These are phyloP conservation scores for Dispira simplex DNA, from an alignment of 192 early-diverging fungal species.

Conservation along the genomic window DNA sequence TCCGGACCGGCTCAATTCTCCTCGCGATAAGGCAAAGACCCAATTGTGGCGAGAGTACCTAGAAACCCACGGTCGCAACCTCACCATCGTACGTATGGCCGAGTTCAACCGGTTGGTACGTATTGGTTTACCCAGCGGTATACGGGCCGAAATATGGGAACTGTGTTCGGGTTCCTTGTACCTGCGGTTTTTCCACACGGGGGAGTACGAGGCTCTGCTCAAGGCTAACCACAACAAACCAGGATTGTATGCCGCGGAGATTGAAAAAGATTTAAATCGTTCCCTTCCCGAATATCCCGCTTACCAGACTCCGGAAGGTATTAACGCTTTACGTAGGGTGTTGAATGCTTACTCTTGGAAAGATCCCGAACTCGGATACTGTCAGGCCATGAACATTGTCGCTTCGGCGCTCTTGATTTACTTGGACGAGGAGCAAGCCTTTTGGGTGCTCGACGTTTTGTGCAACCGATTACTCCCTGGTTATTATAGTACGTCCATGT, in stretches of 20 bases:
- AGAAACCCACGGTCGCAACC: constrained; percentile 66
- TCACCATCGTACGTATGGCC: constrained; percentile 63
- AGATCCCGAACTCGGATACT: constrained; percentile 89
- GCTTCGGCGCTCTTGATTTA: constrained; percentile 88
- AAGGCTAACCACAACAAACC: constrained; percentile 46
- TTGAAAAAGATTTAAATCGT: constrained; percentile 90
- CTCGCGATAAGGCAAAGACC: constrained; percentile 22
- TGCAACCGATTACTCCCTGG: constrained; percentile 84
- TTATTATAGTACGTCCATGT: constrained; percentile 97
- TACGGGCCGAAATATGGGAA: constrained; percentile 94
- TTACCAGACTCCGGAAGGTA: constrained; percentile 83
- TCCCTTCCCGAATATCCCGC: constrained; percentile 88
- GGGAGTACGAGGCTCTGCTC: constrained; percentile 64
- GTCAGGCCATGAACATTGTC: constrained; percentile 99
- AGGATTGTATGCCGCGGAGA: constrained; percentile 81
- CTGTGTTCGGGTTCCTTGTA: constrained; percentile 76
- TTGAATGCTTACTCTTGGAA: constrained; percentile 73
- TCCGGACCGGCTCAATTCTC: constrained; percentile 19
- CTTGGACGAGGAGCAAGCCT: constrained; percentile 92
- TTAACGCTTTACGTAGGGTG: constrained; percentile 83
- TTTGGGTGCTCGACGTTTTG: constrained; percentile 85
- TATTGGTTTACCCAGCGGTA: constrained; percentile 70
- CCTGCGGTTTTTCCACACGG: constrained; percentile 69
- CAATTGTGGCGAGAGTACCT: constrained; percentile 27
- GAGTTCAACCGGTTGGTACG: constrained; percentile 83